Evolutionary conservation across 2,329 filamentous ascomycete species (phyloP).

Genomic region (Epichloe elymi): DNA sequence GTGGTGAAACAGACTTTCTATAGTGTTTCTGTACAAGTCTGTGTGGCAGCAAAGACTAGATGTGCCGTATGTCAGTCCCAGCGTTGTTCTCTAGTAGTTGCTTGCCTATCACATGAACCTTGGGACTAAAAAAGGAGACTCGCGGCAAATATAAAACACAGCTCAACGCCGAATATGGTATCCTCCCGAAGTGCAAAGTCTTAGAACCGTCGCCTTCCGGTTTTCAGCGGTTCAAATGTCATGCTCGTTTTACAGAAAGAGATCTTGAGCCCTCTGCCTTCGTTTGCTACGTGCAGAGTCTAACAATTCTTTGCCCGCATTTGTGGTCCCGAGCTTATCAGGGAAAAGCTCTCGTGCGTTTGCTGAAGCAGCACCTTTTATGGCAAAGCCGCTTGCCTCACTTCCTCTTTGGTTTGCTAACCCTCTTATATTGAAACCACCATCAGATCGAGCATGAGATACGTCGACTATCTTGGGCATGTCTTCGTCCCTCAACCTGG

Average conservation of each 20-base stretch:
- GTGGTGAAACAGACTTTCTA: not conserved
- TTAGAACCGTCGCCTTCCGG: too few species aligned
- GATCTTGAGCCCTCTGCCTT: slow-evolving; percentile 58
- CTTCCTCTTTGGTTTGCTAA: slow-evolving; percentile 32
- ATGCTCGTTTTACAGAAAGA: slow-evolving; percentile 44
- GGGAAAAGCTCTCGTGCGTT: slow-evolving; percentile 56
- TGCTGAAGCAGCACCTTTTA: slow-evolving; percentile 46
- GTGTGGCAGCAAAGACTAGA: not conserved
- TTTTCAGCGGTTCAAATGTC: not conserved
- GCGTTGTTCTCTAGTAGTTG: not conserved
- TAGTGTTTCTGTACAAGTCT: not conserved
- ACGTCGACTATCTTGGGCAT: slow-evolving; percentile 45
- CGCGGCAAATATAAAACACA: not conserved
- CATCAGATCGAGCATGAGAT: slow-evolving; percentile 27
- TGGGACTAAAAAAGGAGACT: not conserved
- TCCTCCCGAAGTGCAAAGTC: too few species aligned
- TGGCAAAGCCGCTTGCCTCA: slow-evolving; percentile 41
- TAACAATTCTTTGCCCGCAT: slow-evolving; percentile 59
- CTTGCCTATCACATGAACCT: not conserved
- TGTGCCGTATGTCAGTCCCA: not conserved
- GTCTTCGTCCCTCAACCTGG: slow-evolving; percentile 23
- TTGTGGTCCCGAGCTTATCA: slow-evolving; percentile 40
- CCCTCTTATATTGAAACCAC: slow-evolving; percentile 48
- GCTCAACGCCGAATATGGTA: not conserved
- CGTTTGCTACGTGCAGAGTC: slow-evolving; percentile 35